Percentiles rank a stretch among this genome's conserved stretches.
Conservation (phyloP, 805 yeast genomes). For the Danielia reshetovae region DNA sequence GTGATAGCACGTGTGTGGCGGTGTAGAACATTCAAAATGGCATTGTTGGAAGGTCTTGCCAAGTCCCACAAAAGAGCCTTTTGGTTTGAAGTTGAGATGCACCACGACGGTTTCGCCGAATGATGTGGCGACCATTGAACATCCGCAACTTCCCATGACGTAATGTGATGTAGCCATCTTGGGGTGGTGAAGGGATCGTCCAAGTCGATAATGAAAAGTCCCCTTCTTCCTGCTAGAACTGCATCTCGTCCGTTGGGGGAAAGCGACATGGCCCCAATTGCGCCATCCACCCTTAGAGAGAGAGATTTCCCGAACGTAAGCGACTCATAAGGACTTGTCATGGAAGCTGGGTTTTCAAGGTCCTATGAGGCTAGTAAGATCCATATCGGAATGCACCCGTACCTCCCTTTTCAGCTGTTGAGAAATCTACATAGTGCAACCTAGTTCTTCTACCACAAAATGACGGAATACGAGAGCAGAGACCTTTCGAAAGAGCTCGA, state of each 20-base stretch:
- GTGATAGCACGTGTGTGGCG: constrained; percentile 92
- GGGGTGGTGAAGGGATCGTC: constrained; percentile 97
- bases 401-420: neutral
- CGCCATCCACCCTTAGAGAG: constrained; percentile 83
- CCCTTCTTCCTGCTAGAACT: constrained; percentile 79
- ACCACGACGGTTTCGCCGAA: constrained; percentile 78
- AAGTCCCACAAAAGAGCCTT: constrained; percentile 95
- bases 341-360: neutral
- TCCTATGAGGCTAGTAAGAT: neutral
- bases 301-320: constrained; percentile 77
- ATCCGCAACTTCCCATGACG: constrained; percentile 98
- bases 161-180: constrained; percentile 84
- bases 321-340: constrained; percentile 30
- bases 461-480: neutral
- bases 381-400: constrained; percentile 1
- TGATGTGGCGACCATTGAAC: constrained; percentile 97
- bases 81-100: constrained; percentile 90
- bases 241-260: constrained; percentile 91
- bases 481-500: neutral
- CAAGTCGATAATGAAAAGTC: constrained; percentile 83
- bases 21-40: constrained; percentile 84
- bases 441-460: too few species aligned
- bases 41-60: constrained; percentile 61
- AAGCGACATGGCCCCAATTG: constrained; percentile 85
- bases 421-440: neutral